phyloP scores from a whole-genome alignment of 148 eudicot species.

The Rhododendron vialii region DNA sequence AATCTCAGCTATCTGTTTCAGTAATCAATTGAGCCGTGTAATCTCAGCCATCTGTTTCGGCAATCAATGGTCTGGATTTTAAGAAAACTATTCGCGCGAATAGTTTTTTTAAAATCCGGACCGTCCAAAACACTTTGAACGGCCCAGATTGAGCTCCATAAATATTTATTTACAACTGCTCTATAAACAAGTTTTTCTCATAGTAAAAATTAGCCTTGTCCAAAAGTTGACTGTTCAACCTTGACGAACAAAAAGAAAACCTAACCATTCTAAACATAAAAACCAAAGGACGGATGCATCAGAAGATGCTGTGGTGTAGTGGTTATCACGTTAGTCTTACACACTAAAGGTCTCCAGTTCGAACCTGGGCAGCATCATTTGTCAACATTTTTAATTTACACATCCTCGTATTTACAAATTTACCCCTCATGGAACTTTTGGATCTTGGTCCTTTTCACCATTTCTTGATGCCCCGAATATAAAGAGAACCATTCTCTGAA shows the following conservation, averaged over 20 bases:
- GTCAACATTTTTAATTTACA: background rate
- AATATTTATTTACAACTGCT: too few species aligned
- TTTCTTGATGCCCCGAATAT: background rate
- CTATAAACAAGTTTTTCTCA: too few species aligned
- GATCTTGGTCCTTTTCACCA: background rate
- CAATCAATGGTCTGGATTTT: too few species aligned
- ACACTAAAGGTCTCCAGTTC: conserved; percentile 64
- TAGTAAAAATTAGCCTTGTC: too few species aligned
- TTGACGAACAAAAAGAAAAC: background rate
- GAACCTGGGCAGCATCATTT: conserved; percentile 53
- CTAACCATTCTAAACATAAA: accelerated
- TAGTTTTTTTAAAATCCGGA: too few species aligned
- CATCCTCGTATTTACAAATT: background rate
- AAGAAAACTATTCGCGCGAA: too few species aligned
- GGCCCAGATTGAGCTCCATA: too few species aligned
- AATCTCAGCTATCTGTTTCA: too few species aligned
- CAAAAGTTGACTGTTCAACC: background rate
- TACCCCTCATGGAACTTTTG: background rate
- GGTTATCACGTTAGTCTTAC: conserved; percentile 67
- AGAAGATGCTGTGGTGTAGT: conserved; percentile 49
- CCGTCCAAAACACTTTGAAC: too few species aligned
- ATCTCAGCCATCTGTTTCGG: too few species aligned
- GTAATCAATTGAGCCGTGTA: too few species aligned
- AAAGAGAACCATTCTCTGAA: background rate
- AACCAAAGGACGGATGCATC: too few species aligned